Evolutionary conservation across 148 eudicot species (phyloP), one percentile per base, ranked within the genome.

Genomic region (Nepenthes mirabilis): DNA sequence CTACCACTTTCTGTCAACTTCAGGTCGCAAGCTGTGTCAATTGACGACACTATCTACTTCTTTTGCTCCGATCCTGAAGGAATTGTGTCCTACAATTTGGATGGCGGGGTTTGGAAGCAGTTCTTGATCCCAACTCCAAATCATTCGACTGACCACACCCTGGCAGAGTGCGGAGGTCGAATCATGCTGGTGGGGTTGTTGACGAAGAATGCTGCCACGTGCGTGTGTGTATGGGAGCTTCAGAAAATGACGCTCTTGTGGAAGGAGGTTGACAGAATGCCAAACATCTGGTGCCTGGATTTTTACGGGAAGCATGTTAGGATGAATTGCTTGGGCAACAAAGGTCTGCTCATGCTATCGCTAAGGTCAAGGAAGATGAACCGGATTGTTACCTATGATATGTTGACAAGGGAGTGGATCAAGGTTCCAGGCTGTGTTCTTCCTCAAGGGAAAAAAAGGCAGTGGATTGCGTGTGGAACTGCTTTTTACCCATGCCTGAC

Each of bases 191-290:
- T 81, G 67, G 97, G 97, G 37, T 76, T 94, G 65, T 73, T 89
- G 55, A 86, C 85, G 0, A 89, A 82, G 74, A 89, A 89, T 54
- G 97, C 90, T 1, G 99, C 90, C 73, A 89, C 95, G 6, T 94
- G 99, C 47, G 87, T 88, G 65, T 94, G 91, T 71, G 72, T 94
- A 71, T 94, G 97, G 97, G 97, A 94, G 90, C 86, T 94, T 70
- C 97, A 94, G 74, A 89, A 75, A 72, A 89, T 94, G 99, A 84
- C 83, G 76, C 87, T 94, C 61, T 70, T 94, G 69, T 94, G 99
- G 99, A 94, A 84, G 95, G 99, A 94, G 99, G 99, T 89, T 74
- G 99, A 94, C 99, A 94, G 99, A 89, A 94, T 94, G 97, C 99
- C 99, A 94, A 94, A 89, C 68, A 66, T 75, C 43, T 85, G 89